These are phyloP conservation scores for Acephala macrosclerotiorum DNA, from an alignment of 2,329 filamentous ascomycete species.

Conservation along the genomic window DNA sequence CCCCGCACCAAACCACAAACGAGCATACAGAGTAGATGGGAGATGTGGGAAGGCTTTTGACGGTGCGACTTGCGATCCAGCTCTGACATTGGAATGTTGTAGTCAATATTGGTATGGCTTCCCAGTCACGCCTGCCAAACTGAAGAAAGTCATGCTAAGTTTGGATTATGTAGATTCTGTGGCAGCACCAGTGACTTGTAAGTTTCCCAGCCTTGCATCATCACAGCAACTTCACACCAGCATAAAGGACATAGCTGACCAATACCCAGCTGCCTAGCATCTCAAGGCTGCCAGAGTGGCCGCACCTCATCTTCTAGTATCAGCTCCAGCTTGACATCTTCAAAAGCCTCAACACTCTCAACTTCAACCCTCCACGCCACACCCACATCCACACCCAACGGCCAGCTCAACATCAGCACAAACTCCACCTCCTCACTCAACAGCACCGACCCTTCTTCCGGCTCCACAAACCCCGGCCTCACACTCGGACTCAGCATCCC, in stretches of 20 bases:
- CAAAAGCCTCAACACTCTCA: background rate
- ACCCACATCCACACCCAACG: background rate
- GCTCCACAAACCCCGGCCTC: background rate
- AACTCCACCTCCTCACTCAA: background rate
- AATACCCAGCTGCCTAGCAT: background rate
- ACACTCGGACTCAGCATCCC: background rate
- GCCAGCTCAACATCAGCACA: background rate
- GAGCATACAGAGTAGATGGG: background rate
- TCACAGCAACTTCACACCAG: background rate
- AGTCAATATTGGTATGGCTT: background rate
- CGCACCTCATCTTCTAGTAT: background rate
- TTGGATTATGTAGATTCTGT: background rate
- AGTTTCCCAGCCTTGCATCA: background rate
- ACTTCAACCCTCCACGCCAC: background rate
- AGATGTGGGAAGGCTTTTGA: background rate
- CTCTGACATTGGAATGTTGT: background rate
- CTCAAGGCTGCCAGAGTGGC: constrained; percentile 2
- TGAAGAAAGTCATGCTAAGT: background rate
- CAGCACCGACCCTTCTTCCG: background rate
- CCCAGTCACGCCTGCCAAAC: background rate
- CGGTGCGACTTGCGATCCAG: background rate
- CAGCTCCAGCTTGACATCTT: background rate
- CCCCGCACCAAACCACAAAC: background rate
- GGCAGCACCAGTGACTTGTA: background rate
- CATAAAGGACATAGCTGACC: background rate